Evolutionary conservation across 2,329 filamentous ascomycete genomes (phyloP), one percentile per base, ranked within the genome.

Genomic region (Colletotrichum shisoi): DNA sequence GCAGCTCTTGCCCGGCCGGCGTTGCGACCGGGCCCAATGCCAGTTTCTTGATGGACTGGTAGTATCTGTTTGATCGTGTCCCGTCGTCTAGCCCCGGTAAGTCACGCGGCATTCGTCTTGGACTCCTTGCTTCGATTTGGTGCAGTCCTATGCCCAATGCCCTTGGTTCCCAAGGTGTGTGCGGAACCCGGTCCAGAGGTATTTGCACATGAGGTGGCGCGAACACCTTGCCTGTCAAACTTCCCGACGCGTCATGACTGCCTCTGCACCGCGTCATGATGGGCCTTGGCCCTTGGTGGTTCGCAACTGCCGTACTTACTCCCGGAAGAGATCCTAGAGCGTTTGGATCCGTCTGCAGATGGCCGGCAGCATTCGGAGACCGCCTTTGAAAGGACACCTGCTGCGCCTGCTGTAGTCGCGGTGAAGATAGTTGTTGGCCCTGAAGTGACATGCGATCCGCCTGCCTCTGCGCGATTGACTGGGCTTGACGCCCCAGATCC

Each of bases 31-130:
- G 89, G 1, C 71, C 69, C 7, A 85, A 72, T 1, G 80, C 77
- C 63, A 89, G 85, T 0, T 74, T 76, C 67, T 82, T 82, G 19
- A 91, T 77, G 56, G 82, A 84, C 69, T 89, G 87, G 72, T 90
- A 91, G 58, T 85, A 77, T 78, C 78, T 68, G 78, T 77, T 7
- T 62, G 57, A 9, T 63, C 51, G 1, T 12, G 19, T 12, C 44
- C 24, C n/a, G n/a, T 56, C 40, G 6, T 31, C 39, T 27, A 31
- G 24, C 9, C 54, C n/a, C 1, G 54, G 46, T 19, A 69, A 15
- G 11, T 69, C 62, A 42, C 71, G 72, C 3, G 78, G 74, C n/a
- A 79, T 71, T 56, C 83, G 79, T 45, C 74, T 77, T 3, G 85
- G 85, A 68, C 84, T 87, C 21, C 82, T 79, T 15, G 81, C 71